phyloP scores from a whole-genome alignment of 1,284 basidiomycete genomes.

The Laetiporus sulphureus region DNA sequence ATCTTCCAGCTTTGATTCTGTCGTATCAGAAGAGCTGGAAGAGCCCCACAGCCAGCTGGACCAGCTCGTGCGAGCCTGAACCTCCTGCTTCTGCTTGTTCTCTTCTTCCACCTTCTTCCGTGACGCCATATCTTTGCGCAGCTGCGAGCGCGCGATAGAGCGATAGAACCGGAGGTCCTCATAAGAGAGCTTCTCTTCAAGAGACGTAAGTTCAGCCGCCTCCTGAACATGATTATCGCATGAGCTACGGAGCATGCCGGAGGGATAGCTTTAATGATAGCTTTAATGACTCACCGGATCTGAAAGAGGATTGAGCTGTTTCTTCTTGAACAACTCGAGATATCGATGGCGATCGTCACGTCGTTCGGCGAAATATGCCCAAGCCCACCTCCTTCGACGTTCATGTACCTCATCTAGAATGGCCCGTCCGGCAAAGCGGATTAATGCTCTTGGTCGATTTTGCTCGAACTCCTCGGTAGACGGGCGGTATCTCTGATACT shows the following conservation, averaged over 20 bases:
- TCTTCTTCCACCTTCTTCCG: constrained; percentile 68
- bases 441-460: constrained; percentile 68
- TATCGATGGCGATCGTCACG: constrained; percentile 84
- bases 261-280: too few species aligned
- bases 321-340: constrained; percentile 84
- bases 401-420: constrained; percentile 88
- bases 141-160: constrained; percentile 86
- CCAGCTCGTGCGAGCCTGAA: constrained; percentile 57
- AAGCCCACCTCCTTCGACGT: constrained; percentile 82
- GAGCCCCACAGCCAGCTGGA: constrained; percentile 83
- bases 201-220: constrained; percentile 45
- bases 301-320: constrained; percentile 48
- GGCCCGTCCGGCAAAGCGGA: constrained; percentile 79
- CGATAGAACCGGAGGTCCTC: constrained; percentile 98
- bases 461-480: constrained; percentile 51
- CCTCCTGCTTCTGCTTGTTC: constrained; percentile 42
- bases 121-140: constrained; percentile 80
- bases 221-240: constrained; percentile 45
- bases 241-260: constrained; percentile 1
- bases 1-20: constrained; percentile 35
- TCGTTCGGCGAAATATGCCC: constrained; percentile 87
- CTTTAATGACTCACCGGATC: constrained; percentile 35
- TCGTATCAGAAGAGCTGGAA: constrained; percentile 20
- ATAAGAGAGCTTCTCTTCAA: constrained; percentile 86
- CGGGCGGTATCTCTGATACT: constrained; percentile 84